phyloP scores from a whole-genome alignment of 129 eudicot species.

The Lactuca sativa region DNA sequence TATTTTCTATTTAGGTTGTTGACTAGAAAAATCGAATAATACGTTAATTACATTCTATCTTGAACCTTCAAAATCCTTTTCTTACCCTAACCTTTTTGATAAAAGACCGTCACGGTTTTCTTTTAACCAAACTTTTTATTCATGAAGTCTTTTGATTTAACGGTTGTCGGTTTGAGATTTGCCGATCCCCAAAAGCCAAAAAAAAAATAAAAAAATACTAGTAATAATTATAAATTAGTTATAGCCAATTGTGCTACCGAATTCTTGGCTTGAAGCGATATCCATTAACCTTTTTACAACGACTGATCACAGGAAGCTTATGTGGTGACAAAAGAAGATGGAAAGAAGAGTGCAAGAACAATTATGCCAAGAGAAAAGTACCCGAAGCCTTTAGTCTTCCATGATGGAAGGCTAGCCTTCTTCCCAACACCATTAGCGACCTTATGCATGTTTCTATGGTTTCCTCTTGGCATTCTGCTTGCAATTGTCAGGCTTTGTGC shows the following conservation, averaged over 20 bases:
- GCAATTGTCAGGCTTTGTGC: slow-evolving; percentile 52
- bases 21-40: too few relatives aligned
- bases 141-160: neutral
- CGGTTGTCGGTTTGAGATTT: neutral
- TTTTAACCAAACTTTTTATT: neutral
- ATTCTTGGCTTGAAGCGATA: neutral
- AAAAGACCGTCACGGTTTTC: neutral
- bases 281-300: slow-evolving; percentile 5
- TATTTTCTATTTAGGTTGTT: neutral
- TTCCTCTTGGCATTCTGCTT: slow-evolving; percentile 62
- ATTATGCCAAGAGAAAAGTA: slow-evolving; percentile 64
- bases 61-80: neutral
- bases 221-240: neutral
- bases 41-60: neutral
- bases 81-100: neutral
- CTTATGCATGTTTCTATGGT: slow-evolving; percentile 82
- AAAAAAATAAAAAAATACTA: too few relatives aligned
- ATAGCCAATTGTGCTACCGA: neutral
- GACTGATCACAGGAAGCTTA: slow-evolving; percentile 70
- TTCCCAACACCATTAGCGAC: slow-evolving; percentile 75
- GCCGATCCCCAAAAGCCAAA: neutral
- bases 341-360: slow-evolving; percentile 38
- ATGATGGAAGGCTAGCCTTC: slow-evolving; percentile 92
- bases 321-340: slow-evolving; percentile 61
- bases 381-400: slow-evolving; percentile 84